Evolutionary conservation across 2,329 filamentous ascomycete species (phyloP).

Genomic region (Monosporascus sp.): DNA sequence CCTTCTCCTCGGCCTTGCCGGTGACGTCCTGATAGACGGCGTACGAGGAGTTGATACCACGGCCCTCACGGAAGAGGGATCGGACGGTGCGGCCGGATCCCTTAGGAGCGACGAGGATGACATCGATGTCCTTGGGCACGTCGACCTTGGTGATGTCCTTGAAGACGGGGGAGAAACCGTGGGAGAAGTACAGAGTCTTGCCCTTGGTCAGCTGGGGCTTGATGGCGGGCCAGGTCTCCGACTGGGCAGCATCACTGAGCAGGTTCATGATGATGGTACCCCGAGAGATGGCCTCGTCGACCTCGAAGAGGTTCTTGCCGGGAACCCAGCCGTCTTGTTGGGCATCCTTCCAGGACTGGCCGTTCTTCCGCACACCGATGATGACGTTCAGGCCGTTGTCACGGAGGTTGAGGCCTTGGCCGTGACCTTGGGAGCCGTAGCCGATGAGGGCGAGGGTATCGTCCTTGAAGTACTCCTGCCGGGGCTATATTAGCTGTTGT

Average conservation of each 20-base stretch:
- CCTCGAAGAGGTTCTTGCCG: slow-evolving; percentile 98
- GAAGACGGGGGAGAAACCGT: slow-evolving; percentile 99
- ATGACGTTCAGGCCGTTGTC: slow-evolving; percentile 99
- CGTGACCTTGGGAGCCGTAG: slow-evolving; percentile 96
- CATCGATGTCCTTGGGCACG: slow-evolving; percentile 90
- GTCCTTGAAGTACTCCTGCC: slow-evolving; percentile 97
- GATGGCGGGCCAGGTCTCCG: slow-evolving; percentile 96
- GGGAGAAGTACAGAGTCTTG: slow-evolving; percentile 99
- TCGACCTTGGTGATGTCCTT: slow-evolving; percentile 99
- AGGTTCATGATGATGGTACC: slow-evolving; percentile 99
- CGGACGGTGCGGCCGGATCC: slow-evolving; percentile 98
- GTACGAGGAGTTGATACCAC: slow-evolving; percentile 99
- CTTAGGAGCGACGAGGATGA: slow-evolving; percentile 99
- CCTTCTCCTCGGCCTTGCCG: slow-evolving; percentile 97
- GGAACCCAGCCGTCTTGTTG: slow-evolving; percentile 95
- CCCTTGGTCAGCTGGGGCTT: slow-evolving; percentile 98
- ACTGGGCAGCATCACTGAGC: slow-evolving; percentile 94
- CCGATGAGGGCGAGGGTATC: slow-evolving; percentile 98
- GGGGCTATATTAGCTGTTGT: slow-evolving; percentile 13
- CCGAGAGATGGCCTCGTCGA: slow-evolving; percentile 90
- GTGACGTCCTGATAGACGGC: slow-evolving; percentile 98
- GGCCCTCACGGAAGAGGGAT: slow-evolving; percentile 97
- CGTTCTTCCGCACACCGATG: slow-evolving; percentile 96
- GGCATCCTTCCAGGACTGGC: slow-evolving; percentile 97
- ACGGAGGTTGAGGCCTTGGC: slow-evolving; percentile 98